Percentiles rank a stretch among this genome's conserved stretches.
Evolutionary conservation across 371 early-diverging fungal species (phyloP).

Genomic region (Actinomucor elegans): DNA sequence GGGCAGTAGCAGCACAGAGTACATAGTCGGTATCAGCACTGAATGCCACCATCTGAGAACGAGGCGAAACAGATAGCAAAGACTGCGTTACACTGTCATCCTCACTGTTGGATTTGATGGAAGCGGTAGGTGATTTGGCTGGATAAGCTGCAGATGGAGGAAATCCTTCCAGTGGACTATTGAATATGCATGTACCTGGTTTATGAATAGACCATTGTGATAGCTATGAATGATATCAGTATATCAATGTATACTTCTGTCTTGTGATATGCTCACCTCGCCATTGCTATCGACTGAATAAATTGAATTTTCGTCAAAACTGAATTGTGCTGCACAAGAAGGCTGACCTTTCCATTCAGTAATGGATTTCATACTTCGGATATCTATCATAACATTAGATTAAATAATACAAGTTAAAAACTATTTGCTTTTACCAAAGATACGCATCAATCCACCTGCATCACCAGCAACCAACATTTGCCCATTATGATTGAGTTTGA

Average conservation of each 20-base stretch:
- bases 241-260: not conserved
- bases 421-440: constrained; percentile 46
- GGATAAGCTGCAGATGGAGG: constrained; percentile 31
- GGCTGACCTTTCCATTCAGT: constrained; percentile 57
- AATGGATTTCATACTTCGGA: constrained; percentile 57
- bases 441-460: constrained; percentile 51
- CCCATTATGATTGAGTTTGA: constrained; percentile 67
- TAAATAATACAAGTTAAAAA: no score
- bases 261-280: constrained; percentile 36
- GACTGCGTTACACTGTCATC: constrained; percentile 39
- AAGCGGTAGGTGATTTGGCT: constrained; percentile 13
- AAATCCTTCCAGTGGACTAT: constrained; percentile 34
- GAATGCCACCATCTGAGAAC: constrained; percentile 50
- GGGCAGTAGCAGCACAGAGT: constrained; percentile 27
- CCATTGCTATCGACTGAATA: constrained; percentile 53
- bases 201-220: constrained; percentile 61
- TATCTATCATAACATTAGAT: constrained; percentile 35
- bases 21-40: constrained; percentile 49
- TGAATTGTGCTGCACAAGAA: constrained; percentile 61
- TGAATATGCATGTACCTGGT: constrained; percentile 42
- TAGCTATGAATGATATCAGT: constrained; percentile 15
- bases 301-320: constrained; percentile 69
- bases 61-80: constrained; percentile 33
- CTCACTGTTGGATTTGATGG: constrained; percentile 11
- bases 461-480: constrained; percentile 63